A percentile compares a stretch with the other conserved stretches of the same genome.
Evolutionary conservation across 441 rosid species (phyloP).

Genomic region (Hura crepitans): DNA sequence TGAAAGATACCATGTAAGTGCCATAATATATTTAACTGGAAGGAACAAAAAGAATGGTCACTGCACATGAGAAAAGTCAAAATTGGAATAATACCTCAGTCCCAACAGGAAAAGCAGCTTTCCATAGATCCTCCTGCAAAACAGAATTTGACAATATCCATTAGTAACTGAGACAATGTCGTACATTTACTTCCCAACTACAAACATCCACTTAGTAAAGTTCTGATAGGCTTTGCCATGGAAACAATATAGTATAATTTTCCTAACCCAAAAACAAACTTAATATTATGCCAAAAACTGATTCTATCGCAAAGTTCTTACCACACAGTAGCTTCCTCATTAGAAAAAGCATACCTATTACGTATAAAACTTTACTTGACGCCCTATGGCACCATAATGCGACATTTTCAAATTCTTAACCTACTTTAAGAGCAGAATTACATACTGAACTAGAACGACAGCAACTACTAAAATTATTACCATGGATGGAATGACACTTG

Average conservation of each 20-base stretch:
- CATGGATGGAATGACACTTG: too few relatives aligned
- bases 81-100: constrained; percentile 69
- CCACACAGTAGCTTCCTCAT: neutral
- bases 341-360: neutral
- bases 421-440: neutral
- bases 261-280: neutral
- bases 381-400: neutral
- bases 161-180: constrained; percentile 9
- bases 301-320: neutral
- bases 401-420: neutral
- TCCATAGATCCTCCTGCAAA: constrained; percentile 91
- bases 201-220: neutral
- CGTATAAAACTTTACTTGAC: neutral
- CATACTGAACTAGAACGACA: neutral
- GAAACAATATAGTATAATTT: neutral
- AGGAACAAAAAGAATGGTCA: neutral
- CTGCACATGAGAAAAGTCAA: neutral
- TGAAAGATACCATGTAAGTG: constrained; percentile 18
- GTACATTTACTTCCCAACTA: neutral
- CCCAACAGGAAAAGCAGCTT: constrained; percentile 83
- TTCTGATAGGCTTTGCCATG: neutral
- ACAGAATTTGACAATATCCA: constrained; percentile 13
- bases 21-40: neutral
- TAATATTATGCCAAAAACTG: neutral
- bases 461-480: too few relatives aligned